phyloP scores from a whole-genome alignment of 2,329 filamentous ascomycete genomes.

The Monosporascus sp. region DNA sequence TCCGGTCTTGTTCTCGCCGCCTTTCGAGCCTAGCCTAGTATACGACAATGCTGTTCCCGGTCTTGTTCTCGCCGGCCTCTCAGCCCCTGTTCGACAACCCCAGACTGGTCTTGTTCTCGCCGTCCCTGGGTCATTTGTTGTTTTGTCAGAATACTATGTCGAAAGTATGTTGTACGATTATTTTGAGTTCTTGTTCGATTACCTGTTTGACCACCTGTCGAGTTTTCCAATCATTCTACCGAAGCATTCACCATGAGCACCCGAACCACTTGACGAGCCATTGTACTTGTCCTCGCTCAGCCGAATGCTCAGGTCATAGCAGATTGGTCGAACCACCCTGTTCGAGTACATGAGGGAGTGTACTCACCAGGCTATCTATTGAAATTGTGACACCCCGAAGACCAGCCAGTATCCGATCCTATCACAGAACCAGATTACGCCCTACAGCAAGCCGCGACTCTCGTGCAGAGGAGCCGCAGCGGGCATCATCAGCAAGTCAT shows the following conservation, averaged over 20 bases:
- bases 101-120: constrained; percentile 1
- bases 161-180: background rate
- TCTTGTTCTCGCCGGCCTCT: background rate
- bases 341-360: background rate
- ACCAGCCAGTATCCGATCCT: too few species aligned
- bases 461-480: too few species aligned
- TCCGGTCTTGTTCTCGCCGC: constrained; percentile 2
- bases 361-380: background rate
- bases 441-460: too few species aligned
- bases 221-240: background rate
- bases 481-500: too few species aligned
- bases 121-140: constrained; percentile 4
- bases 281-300: too few species aligned
- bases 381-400: too few species aligned
- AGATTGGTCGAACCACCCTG: background rate
- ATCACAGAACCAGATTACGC: too few species aligned
- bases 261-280: too few species aligned
- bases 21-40: background rate
- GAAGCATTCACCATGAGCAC: too few species aligned
- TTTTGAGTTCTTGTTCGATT: constrained; percentile 3
- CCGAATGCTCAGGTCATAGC: too few species aligned
- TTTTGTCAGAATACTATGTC: constrained; percentile 1
- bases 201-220: constrained; percentile 1
- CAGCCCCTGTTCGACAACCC: constrained; percentile 5
- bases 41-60: constrained; percentile 2